phyloP scores from a whole-genome alignment of 78 protist genomes.

The Diacronema lutheri region DNA sequence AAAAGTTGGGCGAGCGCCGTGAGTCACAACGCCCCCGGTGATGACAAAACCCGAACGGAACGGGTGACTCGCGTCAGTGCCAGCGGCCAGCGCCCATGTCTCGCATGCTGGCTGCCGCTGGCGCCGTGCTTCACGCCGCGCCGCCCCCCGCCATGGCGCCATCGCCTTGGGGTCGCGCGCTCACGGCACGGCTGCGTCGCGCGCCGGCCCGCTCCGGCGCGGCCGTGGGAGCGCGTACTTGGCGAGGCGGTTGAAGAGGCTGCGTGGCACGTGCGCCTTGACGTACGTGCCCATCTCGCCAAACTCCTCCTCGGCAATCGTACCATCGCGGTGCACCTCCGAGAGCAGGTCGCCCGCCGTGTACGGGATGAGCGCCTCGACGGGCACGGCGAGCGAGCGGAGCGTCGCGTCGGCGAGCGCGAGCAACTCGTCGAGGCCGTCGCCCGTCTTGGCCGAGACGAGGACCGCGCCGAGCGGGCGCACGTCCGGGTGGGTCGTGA shows the following conservation, averaged over 20 bases:
- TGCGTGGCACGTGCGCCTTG: conserved; percentile 11
- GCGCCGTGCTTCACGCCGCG: too few species aligned
- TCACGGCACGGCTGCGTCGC: too few species aligned
- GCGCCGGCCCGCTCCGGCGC: too few species aligned
- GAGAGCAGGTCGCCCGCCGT: conserved; percentile 2
- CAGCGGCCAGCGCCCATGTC: too few species aligned
- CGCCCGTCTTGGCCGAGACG: not conserved
- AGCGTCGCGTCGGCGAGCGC: not conserved
- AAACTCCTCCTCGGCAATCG: not conserved
- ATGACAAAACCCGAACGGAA: too few species aligned
- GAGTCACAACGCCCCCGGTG: too few species aligned
- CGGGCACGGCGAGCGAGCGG: not conserved
- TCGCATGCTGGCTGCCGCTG: too few species aligned
- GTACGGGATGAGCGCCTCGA: not conserved
- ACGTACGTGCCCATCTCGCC: not conserved
- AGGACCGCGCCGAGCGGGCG: not conserved
- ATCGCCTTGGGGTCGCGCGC: too few species aligned
- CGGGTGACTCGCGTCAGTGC: too few species aligned
- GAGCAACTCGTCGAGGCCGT: not conserved
- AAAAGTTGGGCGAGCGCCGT: too few species aligned
- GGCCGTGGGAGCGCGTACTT: too few species aligned
- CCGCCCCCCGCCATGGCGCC: too few species aligned
- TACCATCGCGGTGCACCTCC: conserved; percentile 10
- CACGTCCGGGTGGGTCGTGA: not conserved
- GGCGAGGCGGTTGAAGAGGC: not conserved